phyloP scores from a whole-genome alignment of 2,329 filamentous ascomycete species.

The Alternaria sp. region DNA sequence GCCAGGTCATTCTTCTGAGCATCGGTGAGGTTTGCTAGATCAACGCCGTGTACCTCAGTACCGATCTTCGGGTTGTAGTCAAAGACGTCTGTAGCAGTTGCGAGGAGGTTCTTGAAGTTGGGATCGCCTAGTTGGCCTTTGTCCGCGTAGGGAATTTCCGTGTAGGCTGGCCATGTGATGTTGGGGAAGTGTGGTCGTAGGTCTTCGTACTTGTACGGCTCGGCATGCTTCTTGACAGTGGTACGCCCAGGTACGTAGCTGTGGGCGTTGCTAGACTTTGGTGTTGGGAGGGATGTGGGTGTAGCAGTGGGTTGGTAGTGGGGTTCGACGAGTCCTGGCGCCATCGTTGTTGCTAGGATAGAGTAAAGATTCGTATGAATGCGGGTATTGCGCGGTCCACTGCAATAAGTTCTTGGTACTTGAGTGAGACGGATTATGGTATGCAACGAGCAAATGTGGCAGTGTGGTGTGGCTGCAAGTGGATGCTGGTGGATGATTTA shows the following conservation, averaged over 20 bases:
- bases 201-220: conserved; percentile 59
- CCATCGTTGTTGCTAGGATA: conserved; percentile 28
- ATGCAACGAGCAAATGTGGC: too few relatives aligned
- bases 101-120: conserved; percentile 60
- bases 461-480: neutral
- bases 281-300: conserved; percentile 14
- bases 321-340: conserved; percentile 43
- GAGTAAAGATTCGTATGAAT: neutral
- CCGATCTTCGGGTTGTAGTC: conserved; percentile 65
- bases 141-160: conserved; percentile 58
- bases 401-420: neutral
- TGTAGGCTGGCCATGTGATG: conserved; percentile 58
- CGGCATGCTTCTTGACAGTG: conserved; percentile 52
- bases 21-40: conserved; percentile 58
- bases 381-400: neutral
- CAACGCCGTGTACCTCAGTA: conserved; percentile 60
- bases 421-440: neutral
- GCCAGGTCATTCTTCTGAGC: conserved; percentile 62
- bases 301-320: conserved; percentile 20
- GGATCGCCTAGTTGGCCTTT: conserved; percentile 62
- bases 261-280: conserved; percentile 34
- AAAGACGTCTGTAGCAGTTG: conserved; percentile 60
- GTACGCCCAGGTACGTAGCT: conserved; percentile 59
- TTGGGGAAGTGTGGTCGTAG: conserved; percentile 61
- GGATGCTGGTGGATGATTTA: neutral